Evolutionary conservation across 179 eudicot species (phyloP).

Genomic region (Pouteria campechiana): DNA sequence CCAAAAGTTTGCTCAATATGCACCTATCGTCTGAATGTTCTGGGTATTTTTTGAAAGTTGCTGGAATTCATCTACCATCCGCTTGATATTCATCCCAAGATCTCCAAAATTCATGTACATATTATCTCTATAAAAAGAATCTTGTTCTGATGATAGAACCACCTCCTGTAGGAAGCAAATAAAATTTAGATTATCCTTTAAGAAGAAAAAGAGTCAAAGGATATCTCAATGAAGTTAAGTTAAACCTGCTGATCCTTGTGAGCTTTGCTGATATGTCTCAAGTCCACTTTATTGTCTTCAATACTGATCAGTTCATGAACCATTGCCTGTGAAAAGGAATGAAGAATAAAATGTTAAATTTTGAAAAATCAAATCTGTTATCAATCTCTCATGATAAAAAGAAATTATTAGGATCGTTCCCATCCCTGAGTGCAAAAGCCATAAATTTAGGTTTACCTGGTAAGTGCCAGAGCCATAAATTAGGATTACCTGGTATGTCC

Average conservation of each 20-base stretch:
- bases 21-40: slow-evolving; percentile 84
- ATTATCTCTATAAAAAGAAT: slow-evolving; percentile 72
- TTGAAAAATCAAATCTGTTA: not conserved
- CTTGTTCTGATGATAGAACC: slow-evolving; percentile 87
- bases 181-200: slow-evolving; percentile 2
- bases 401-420: too few relatives aligned
- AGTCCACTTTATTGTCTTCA: slow-evolving; percentile 82
- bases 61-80: slow-evolving; percentile 91
- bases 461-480: slow-evolving; percentile 1
- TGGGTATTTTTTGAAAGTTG: slow-evolving; percentile 87
- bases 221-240: not conserved
- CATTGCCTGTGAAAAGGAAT: slow-evolving; percentile 52
- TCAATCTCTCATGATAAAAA: too few relatives aligned
- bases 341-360: slow-evolving; percentile 8
- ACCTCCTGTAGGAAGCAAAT: slow-evolving; percentile 44
- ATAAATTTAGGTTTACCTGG: not conserved
- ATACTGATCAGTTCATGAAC: slow-evolving; percentile 84
- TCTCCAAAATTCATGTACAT: slow-evolving; percentile 95
- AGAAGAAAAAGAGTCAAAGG: not conserved
- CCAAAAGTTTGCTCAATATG: slow-evolving; percentile 4
- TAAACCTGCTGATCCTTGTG: slow-evolving; percentile 78
- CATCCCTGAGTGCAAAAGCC: too few relatives aligned
- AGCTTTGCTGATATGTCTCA: slow-evolving; percentile 47
- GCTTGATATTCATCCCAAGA: slow-evolving; percentile 83
- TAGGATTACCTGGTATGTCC: slow-evolving; percentile 80